Evolutionary conservation across 148 eudicot species (phyloP).

Genomic region (Persicaria tinctoria): DNA sequence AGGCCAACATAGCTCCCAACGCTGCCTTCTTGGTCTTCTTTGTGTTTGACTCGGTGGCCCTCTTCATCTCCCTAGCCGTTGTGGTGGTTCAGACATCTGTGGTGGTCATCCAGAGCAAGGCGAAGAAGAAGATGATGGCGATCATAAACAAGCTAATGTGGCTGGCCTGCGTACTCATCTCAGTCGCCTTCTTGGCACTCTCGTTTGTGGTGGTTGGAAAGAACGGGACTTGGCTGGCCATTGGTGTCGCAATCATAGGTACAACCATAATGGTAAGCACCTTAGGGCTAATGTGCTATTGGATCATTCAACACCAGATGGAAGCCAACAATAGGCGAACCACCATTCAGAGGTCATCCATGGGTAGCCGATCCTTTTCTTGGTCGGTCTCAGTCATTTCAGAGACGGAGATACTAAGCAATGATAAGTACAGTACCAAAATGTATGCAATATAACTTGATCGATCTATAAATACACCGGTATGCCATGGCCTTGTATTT

Average conservation of each 20-base stretch:
- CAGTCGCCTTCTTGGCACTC: not conserved
- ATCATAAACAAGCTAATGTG: not conserved
- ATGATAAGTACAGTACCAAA: too few relatives aligned
- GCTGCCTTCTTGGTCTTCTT: not conserved
- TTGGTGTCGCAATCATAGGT: not conserved
- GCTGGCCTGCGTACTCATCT: not conserved
- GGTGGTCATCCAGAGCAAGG: not conserved
- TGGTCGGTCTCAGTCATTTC: too few relatives aligned
- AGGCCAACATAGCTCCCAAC: not conserved
- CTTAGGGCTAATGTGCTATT: not conserved
- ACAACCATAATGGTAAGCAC: not conserved
- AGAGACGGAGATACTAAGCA: too few relatives aligned
- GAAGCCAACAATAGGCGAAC: too few relatives aligned
- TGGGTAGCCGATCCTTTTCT: too few relatives aligned
- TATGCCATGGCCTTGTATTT: too few relatives aligned
- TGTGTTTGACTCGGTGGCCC: not conserved
- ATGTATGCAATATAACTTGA: too few relatives aligned
- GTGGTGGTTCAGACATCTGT: not conserved
- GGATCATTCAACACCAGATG: not conserved
- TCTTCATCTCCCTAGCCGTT: not conserved
- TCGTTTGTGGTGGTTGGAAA: not conserved
- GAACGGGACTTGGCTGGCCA: not conserved
- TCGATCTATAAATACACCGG: too few relatives aligned
- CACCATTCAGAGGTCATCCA: too few relatives aligned
- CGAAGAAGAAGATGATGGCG: not conserved